A percentile compares a stretch with the other conserved stretches of the same genome.
phyloP scores from a whole-genome alignment of 2,329 filamentous ascomycete species.

The Botrytis galanthina region DNA sequence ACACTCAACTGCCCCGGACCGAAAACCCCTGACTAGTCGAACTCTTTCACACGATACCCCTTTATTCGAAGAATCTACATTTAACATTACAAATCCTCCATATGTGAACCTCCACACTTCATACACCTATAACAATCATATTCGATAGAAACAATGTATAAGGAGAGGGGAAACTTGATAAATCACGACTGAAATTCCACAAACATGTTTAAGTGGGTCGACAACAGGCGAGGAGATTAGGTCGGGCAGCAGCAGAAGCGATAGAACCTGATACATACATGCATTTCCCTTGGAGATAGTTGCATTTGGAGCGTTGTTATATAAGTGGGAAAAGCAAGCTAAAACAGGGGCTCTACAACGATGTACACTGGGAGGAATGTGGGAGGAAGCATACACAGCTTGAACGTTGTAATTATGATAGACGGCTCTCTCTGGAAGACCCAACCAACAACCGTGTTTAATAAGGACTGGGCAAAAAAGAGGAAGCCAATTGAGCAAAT shows the following conservation, averaged over 20 bases:
- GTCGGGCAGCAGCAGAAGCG: not conserved
- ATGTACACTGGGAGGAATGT: not conserved
- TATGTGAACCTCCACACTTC: rapidly evolving
- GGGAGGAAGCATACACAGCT: not conserved
- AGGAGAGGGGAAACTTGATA: no score
- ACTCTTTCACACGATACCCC: not conserved
- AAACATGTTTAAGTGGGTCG: not conserved
- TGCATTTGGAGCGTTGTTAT: not conserved
- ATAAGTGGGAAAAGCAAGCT: rapidly evolving
- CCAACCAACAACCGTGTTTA: rapidly evolving
- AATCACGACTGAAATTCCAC: no score
- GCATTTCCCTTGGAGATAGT: not conserved
- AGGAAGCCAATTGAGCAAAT: not conserved
- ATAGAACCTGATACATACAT: not conserved
- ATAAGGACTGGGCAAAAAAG: not conserved
- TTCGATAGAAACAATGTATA: not conserved
- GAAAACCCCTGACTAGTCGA: not conserved
- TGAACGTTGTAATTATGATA: no score
- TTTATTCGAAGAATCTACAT: not conserved
- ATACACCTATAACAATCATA: rapidly evolving
- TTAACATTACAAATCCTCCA: rapidly evolving
- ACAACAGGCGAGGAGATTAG: not conserved
- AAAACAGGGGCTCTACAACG: not conserved
- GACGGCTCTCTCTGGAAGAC: rapidly evolving
- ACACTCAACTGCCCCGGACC: not conserved